Evolutionary conservation across 2,329 filamentous ascomycete species (phyloP), one percentile per base, ranked within the genome.

Genomic region (Clonostachys byssicola): DNA sequence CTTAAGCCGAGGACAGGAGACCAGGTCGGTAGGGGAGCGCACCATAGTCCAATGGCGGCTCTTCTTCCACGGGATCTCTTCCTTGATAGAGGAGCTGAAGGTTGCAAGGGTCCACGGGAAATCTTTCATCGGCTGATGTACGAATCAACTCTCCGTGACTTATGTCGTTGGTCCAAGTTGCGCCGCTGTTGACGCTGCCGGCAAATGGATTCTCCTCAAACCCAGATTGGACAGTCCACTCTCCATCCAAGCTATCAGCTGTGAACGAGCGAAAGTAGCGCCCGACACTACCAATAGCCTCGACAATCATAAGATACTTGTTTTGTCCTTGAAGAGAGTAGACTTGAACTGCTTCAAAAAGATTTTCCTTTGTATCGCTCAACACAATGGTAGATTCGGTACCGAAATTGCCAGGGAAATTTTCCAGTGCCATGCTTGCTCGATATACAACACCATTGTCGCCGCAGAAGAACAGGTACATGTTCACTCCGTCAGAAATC

Each of bases 221-320:
- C 1, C 67, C 67, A 3, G 81, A 78, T 55, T 85, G 75, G 10
- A 73, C 53, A 0, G 78, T 82, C 83, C 83, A 87, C 5, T 60
- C 45, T 9, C 83, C 83, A 36, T 60, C 58, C 9, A 86, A 70
- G 55, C 68, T 77, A 40, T 66, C 73, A 13, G 83, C 77, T 1
- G 80, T 85, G 68, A 81, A 86, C 1, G 81, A 85, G 48, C 83
- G 80, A 75, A 86, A 86, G 63, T 78, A 87, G 3, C 83, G 74
- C 1, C 82, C 82, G 34, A 71, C 64, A 1, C 61, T 36, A 1
- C 83, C 82, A 40, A 79, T 76, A 0, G 79, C 70, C 61, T 87
- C 83, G 34, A 86, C 80, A n/a, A 86, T 74, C 79, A 86, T 85
- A 47, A 86, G 75, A 62, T 86, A 86, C 52, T 74, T 64, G 52